phyloP scores from a whole-genome alignment of 2,329 filamentous ascomycete genomes.

The Coniochaeta pulveracea region DNA sequence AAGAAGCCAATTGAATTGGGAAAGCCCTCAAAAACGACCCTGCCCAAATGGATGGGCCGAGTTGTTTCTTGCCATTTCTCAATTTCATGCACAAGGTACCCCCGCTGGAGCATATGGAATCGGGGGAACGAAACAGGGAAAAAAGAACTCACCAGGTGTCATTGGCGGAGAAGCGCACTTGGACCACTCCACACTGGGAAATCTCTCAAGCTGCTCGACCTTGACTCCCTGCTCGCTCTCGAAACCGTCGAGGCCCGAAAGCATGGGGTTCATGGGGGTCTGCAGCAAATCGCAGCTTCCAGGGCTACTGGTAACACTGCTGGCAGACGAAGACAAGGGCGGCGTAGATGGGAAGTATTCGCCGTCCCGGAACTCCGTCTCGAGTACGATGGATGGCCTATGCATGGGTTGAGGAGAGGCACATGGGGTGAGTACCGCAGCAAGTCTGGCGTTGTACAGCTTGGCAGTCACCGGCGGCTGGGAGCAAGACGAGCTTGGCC shows the following conservation, averaged over 20 bases:
- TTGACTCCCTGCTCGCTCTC: constrained; percentile 63
- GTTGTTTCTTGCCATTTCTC: too few relatives aligned
- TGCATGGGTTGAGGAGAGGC: constrained; percentile 66
- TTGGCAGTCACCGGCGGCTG: constrained; percentile 39
- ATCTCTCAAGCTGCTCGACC: constrained; percentile 59
- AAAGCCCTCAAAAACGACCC: too few relatives aligned
- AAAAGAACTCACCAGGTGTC: constrained; percentile 65
- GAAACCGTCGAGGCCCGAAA: constrained; percentile 59
- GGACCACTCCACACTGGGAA: constrained; percentile 66
- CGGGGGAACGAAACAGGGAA: constrained; percentile 4
- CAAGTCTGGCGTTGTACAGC: constrained; percentile 42
- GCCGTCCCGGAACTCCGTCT: constrained; percentile 58
- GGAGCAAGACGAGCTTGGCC: constrained; percentile 54
- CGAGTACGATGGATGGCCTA: constrained; percentile 68
- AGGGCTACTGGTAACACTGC: constrained; percentile 79
- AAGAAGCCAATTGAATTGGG: too few relatives aligned
- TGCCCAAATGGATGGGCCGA: too few relatives aligned
- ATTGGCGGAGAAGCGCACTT: constrained; percentile 71
- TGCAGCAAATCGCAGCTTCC: constrained; percentile 65
- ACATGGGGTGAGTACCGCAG: constrained; percentile 59
- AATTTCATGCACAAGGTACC: too few relatives aligned
- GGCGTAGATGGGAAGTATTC: constrained; percentile 78
- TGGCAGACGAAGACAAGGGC: constrained; percentile 71
- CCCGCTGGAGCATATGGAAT: too few relatives aligned
- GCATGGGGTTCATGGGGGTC: constrained; percentile 73